These are phyloP conservation scores for Metschnikowia cerradonensis DNA, from an alignment of 805 yeast species.

Conservation along the genomic window DNA sequence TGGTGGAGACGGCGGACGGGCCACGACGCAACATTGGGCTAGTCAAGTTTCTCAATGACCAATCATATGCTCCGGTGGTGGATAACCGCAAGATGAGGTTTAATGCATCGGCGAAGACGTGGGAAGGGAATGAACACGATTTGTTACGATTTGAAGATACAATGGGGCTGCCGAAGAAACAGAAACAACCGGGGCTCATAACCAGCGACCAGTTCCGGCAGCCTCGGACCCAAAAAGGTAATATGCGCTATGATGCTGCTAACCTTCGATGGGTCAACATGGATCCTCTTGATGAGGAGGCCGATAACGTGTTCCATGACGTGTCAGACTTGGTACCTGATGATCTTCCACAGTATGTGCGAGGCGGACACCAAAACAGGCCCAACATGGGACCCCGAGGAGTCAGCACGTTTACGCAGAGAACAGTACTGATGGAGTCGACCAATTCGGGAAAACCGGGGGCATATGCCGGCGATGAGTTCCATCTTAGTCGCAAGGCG, in stretches of 20 bases:
- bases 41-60: conserved; percentile 27
- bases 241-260: conserved; percentile 59
- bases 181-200: conserved; percentile 33
- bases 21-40: conserved; percentile 22
- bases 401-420: conserved; percentile 33
- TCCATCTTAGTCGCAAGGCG: conserved; percentile 24
- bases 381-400: conserved; percentile 20
- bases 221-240: conserved; percentile 21
- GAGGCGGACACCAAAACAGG: not conserved
- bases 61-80: conserved; percentile 15
- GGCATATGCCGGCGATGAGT: conserved; percentile 22
- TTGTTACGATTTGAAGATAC: conserved; percentile 46
- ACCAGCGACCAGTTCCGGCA: conserved; percentile 25
- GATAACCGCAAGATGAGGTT: conserved; percentile 43
- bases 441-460: conserved; percentile 12
- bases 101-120: conserved; percentile 46
- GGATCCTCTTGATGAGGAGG: conserved; percentile 30
- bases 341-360: conserved; percentile 14
- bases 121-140: conserved; percentile 69
- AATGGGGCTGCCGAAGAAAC: conserved; percentile 16
- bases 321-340: conserved; percentile 41
- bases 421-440: conserved; percentile 32
- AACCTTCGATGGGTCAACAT: conserved; percentile 57
- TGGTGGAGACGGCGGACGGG: not conserved
- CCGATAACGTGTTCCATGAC: conserved; percentile 43